phyloP scores from a whole-genome alignment of 345 rosid species.

The Hibiscus trionum region DNA sequence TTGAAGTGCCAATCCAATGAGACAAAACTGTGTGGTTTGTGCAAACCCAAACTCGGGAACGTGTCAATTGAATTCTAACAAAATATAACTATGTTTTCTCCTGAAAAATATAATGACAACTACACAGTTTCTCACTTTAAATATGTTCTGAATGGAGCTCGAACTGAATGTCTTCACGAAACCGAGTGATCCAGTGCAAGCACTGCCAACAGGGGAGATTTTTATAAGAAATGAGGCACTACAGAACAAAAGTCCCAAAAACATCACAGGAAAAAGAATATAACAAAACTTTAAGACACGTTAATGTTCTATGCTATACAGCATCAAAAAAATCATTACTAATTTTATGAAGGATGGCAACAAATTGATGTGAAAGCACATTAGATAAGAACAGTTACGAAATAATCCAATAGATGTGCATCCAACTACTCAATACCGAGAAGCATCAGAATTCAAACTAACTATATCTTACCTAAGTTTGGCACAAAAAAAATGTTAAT shows the following conservation, averaged over 20 bases:
- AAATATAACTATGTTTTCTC: neutral
- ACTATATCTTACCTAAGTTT: neutral
- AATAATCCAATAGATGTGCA: neutral
- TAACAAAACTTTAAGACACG: neutral
- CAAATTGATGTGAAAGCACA: neutral
- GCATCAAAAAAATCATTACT: neutral
- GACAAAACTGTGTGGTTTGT: neutral
- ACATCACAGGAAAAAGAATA: neutral
- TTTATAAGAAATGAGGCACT: conserved; percentile 5
- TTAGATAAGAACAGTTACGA: neutral
- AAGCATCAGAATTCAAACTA: neutral
- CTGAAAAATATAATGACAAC: conserved; percentile 6
- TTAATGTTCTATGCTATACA: no score
- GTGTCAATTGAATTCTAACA: neutral
- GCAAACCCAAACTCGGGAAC: neutral
- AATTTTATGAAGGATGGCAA: neutral
- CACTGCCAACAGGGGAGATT: conserved; percentile 38
- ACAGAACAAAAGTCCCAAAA: neutral
- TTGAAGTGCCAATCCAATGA: neutral
- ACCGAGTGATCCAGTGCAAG: conserved; percentile 53
- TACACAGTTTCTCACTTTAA: conserved; percentile 33
- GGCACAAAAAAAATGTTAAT: neutral
- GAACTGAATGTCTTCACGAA: conserved; percentile 25
- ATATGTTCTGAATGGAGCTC: conserved; percentile 15
- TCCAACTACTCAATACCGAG: neutral